Conservation (phyloP, 495 filamentous ascomycete genomes). For the Hypoxylon crocopeplum region DNA sequence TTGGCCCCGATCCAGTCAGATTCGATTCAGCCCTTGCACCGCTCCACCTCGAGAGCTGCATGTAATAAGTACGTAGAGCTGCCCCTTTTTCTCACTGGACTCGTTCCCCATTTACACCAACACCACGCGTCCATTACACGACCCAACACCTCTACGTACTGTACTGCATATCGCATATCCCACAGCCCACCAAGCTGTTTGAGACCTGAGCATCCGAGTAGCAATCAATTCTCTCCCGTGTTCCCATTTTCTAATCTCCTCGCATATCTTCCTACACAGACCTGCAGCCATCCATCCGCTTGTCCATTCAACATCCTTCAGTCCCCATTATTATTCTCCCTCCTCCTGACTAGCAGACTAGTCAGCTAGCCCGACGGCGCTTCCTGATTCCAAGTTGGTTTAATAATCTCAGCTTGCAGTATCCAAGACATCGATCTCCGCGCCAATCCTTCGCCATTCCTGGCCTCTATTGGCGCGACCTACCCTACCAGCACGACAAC, state of each 20-base stretch:
- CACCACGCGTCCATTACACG: conserved; percentile 38
- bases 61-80: conserved; percentile 16
- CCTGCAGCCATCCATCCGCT: conserved; percentile 26
- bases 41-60: conserved; percentile 23
- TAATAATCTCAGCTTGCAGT: conserved; percentile 37
- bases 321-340: conserved; percentile 22
- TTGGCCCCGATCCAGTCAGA: conserved; percentile 26
- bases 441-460: conserved; percentile 30
- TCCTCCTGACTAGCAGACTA: conserved; percentile 25
- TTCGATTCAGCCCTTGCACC: conserved; percentile 26
- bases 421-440: conserved; percentile 38
- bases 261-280: conserved; percentile 25
- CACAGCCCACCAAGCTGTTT: conserved; percentile 14
- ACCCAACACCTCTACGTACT: too few species aligned
- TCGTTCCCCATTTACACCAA: conserved; percentile 31
- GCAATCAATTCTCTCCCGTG: conserved; percentile 1
- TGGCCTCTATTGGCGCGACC: conserved; percentile 38
- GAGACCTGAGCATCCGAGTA: too few species aligned
- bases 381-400: conserved; percentile 36
- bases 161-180: background rate
- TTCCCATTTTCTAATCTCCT: conserved; percentile 23
- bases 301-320: conserved; percentile 29
- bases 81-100: conserved; percentile 30
- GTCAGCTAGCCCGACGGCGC: conserved; percentile 20
- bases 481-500: conserved; percentile 19